These are phyloP conservation scores for Monilinia fructicola DNA, from an alignment of 2,329 filamentous ascomycete genomes.

Conservation along the genomic window DNA sequence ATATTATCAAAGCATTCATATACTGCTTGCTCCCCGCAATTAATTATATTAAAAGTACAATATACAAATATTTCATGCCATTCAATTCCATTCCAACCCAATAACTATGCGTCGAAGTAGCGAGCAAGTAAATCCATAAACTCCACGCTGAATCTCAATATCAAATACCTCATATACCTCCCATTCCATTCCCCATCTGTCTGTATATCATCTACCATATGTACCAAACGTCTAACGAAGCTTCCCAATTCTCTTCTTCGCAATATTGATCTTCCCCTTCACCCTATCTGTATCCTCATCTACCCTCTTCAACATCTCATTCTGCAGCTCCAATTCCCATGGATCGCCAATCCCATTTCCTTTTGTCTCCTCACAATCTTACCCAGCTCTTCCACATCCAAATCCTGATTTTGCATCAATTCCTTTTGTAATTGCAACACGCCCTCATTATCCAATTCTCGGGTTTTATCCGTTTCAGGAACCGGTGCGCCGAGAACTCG, in stretches of 20 bases:
- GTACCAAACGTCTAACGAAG: conserved; percentile 44
- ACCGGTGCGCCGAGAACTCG: conserved; percentile 71
- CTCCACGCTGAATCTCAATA: conserved; percentile 1
- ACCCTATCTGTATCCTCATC: conserved; percentile 67
- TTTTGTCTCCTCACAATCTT: conserved; percentile 70
- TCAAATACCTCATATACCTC: not conserved
- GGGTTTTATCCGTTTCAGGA: conserved; percentile 72
- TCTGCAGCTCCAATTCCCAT: conserved; percentile 73
- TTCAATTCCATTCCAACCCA: not conserved
- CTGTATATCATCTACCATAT: not conserved
- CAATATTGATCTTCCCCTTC: conserved; percentile 67
- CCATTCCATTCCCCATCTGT: not conserved
- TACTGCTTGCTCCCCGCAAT: not conserved
- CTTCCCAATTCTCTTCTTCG: conserved; percentile 69
- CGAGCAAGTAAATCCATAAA: conserved; percentile 11
- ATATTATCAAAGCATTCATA: not conserved
- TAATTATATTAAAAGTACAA: conserved; percentile 15
- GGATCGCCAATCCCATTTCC: conserved; percentile 75
- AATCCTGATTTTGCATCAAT: conserved; percentile 73
- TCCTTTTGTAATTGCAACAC: conserved; percentile 72
- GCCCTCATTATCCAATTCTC: conserved; percentile 74
- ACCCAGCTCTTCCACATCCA: conserved; percentile 66
- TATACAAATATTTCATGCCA: not conserved
- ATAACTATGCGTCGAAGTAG: conserved; percentile 1
- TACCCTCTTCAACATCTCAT: conserved; percentile 65